Base-by-base conservation (phyloP, 208 protist species). In the Acanthamoeba healyi region DNA sequence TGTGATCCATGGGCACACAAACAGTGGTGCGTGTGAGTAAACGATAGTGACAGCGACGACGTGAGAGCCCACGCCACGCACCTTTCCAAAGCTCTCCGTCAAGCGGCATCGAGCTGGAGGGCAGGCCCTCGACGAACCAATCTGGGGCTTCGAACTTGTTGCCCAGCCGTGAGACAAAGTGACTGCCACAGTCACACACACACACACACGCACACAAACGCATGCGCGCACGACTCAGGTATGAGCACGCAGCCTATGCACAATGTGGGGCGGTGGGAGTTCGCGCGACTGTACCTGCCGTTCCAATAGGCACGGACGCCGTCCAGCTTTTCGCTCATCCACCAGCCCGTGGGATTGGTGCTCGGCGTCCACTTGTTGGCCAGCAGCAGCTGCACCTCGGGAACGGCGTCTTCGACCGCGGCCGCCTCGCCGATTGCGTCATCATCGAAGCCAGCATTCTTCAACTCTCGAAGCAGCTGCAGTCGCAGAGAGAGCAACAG, bases 301-400 rank as follows among this genome's bases (percentile, higher is more conserved):
- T 97, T 87, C 96, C 96, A 97, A 74, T 96, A 97, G 10, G 96
- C 96, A 4, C 96, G 87, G 6, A 97, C 95, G 34, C 95, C 95
- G 44, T 96, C 95, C 14, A 96, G 63, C 91, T 96, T 96, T 72
- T 96, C 95, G 54, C 61, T 94, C 34, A 96, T 74, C 95, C 95
- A 96, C 87, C 93, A 96, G 17, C 95, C 95, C 14, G 93, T 96
- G 17, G 91, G 92, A 61, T 96, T 86, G 44, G 24, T 61, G 44
- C 49, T 84, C 5, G 15, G 32, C 10, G 6, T 36, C 81, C 58
- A 65, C 40, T 95, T 95, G 74, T 95, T 26, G 54, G 94, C 94
- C 70, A 95, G 61, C 65, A 95, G 63, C 61, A 95, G 38, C 22
- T 44, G 61, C 61, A 70, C 26, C 14, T 6, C 5, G 14, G 19